These are phyloP conservation scores for Pichia occidentalis DNA, from an alignment of 805 yeast species.

Conservation along the genomic window DNA sequence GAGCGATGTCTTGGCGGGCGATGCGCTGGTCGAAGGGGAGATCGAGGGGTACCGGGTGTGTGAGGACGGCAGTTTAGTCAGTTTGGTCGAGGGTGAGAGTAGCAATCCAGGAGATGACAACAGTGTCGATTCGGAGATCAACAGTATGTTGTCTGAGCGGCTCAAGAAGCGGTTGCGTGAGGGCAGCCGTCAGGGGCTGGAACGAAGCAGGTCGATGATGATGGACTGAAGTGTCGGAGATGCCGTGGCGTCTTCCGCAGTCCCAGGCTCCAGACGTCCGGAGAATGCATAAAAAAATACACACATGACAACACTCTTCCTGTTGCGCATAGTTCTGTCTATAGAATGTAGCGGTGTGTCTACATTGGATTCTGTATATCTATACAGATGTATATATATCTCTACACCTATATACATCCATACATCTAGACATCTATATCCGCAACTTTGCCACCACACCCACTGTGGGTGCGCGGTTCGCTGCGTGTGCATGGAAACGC, in stretches of 20 bases:
- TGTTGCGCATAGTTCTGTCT: no score
- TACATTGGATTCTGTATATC: no score
- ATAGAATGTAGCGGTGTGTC: no score
- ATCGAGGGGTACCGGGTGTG: slow-evolving; percentile 19
- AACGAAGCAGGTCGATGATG: neutral
- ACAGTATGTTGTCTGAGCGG: slow-evolving; percentile 25
- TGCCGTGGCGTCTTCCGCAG: neutral
- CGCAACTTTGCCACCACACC: no score
- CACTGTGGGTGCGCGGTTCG: no score
- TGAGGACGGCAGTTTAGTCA: slow-evolving; percentile 7
- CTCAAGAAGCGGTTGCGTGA: slow-evolving; percentile 25
- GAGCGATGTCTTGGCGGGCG: slow-evolving; percentile 13
- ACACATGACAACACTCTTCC: no score
- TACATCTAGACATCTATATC: no score
- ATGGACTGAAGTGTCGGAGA: neutral
- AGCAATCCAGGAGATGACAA: neutral
- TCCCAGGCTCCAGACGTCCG: no score
- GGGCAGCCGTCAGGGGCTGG: slow-evolving; percentile 6
- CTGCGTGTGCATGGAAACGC: no score
- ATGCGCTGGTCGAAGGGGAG: slow-evolving; percentile 2
- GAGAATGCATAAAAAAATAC: no score
- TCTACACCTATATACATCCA: no score
- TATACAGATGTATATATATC: no score
- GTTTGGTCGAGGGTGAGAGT: neutral
- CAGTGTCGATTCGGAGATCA: neutral